phyloP scores from a whole-genome alignment of 2,329 filamentous ascomycete genomes.

The Aspergillus costaricaensis region DNA sequence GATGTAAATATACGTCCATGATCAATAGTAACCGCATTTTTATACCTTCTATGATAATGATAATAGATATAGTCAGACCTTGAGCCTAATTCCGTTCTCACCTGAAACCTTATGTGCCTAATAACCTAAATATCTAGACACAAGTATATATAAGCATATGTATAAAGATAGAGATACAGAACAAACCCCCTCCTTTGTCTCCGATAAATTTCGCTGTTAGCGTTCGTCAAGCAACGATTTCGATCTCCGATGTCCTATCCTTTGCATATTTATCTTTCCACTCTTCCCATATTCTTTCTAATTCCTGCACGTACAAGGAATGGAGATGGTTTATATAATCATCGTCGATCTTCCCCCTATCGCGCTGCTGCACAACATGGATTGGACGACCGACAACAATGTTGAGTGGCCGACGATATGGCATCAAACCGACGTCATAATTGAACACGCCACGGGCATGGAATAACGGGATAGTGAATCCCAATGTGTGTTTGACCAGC shows the following conservation, averaged over 20 bases:
- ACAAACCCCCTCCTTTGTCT: background rate
- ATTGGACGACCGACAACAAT: constrained; percentile 87
- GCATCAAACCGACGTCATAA: constrained; percentile 95
- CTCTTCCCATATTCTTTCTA: constrained; percentile 49
- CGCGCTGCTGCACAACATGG: constrained; percentile 61
- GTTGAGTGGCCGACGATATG: constrained; percentile 83
- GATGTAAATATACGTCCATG: too few species aligned
- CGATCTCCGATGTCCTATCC: constrained; percentile 46
- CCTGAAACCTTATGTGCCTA: background rate
- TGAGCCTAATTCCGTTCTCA: background rate
- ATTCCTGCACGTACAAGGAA: constrained; percentile 69
- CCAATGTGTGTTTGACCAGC: constrained; percentile 78
- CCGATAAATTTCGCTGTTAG: background rate
- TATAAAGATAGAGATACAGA: background rate
- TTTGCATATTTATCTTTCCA: constrained; percentile 50
- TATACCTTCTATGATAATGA: background rate
- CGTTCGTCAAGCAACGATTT: constrained; percentile 41
- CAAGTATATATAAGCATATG: too few species aligned
- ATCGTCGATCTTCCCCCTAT: constrained; percentile 64
- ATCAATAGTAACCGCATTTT: too few species aligned
- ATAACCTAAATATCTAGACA: background rate
- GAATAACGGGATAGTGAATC: constrained; percentile 89
- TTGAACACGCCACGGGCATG: constrained; percentile 94
- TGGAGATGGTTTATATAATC: constrained; percentile 81
- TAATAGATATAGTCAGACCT: background rate